phyloP scores from a whole-genome alignment of 2,329 filamentous ascomycete genomes.

The Fusarium sp. region DNA sequence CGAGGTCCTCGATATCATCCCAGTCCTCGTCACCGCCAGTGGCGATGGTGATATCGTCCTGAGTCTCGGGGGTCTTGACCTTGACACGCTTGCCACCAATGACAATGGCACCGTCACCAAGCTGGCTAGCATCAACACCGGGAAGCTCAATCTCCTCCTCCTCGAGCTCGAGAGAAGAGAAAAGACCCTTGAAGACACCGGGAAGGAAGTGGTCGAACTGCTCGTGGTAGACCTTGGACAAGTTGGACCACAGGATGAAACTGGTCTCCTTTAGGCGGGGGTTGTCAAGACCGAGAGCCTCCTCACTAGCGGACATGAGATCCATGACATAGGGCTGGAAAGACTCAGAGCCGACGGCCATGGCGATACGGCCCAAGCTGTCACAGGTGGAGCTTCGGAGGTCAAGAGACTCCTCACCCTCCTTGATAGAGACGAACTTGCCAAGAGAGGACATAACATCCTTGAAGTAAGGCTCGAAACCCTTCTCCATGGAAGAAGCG shows the following conservation, averaged over 20 bases:
- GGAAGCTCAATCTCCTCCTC: conserved; percentile 88
- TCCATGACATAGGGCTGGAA: conserved; percentile 93
- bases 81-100: conserved; percentile 87
- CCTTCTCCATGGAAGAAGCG: conserved; percentile 82
- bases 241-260: conserved; percentile 95
- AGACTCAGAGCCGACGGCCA: conserved; percentile 82
- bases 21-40: conserved; percentile 62
- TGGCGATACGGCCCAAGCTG: conserved; percentile 90
- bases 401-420: conserved; percentile 87
- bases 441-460: conserved; percentile 90
- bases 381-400: conserved; percentile 91
- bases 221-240: conserved; percentile 92
- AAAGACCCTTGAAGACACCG: conserved; percentile 81
- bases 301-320: conserved; percentile 91
- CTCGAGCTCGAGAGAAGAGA: conserved; percentile 86
- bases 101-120: conserved; percentile 79
- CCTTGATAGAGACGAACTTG: conserved; percentile 84
- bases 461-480: conserved; percentile 91
- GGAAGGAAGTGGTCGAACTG: conserved; percentile 81
- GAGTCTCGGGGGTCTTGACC: conserved; percentile 67
- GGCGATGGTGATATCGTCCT: conserved; percentile 63
- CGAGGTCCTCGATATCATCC: conserved; percentile 78
- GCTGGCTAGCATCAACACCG: conserved; percentile 62
- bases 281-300: conserved; percentile 88
- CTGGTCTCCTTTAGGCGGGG: conserved; percentile 93